These are phyloP conservation scores for Rhodomyrtus psidioides DNA, from an alignment of 441 rosid species.

Conservation along the genomic window DNA sequence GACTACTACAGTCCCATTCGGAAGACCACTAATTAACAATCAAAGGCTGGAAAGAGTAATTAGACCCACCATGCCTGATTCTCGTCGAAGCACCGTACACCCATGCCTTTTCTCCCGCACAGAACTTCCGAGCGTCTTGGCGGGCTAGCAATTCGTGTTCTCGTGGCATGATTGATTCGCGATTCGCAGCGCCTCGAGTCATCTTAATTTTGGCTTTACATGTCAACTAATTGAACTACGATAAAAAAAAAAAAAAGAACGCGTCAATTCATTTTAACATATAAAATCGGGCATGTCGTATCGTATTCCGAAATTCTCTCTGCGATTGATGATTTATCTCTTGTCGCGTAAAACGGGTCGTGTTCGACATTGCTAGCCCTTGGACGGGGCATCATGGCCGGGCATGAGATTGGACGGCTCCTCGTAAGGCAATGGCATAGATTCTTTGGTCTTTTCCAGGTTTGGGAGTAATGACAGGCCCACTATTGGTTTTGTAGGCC, in stretches of 20 bases:
- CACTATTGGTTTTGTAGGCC: neutral
- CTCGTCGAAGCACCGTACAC: neutral
- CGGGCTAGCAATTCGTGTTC: neutral
- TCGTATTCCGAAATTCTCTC: neutral
- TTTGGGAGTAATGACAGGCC: neutral
- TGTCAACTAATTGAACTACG: neutral
- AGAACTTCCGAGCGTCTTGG: too few species aligned
- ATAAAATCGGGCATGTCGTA: neutral
- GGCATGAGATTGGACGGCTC: too few species aligned
- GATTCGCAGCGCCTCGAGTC: neutral
- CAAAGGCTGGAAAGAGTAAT: neutral
- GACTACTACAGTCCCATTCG: neutral
- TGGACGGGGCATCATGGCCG: too few species aligned
- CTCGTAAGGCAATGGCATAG: too few species aligned
- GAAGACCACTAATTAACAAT: neutral
- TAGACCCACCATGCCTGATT: neutral
- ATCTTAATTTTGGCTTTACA: neutral
- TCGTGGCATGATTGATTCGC: neutral
- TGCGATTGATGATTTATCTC: too few species aligned
- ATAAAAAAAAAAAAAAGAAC: neutral
- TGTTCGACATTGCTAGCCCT: too few species aligned
- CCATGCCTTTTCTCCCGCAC: too few species aligned
- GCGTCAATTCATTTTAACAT: too few species aligned
- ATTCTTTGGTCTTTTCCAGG: too few species aligned
- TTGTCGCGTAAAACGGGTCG: too few species aligned